Evolutionary conservation across 805 yeast genomes (phyloP), one percentile per base, ranked within the genome.

Genomic region (Lachancea sp.): DNA sequence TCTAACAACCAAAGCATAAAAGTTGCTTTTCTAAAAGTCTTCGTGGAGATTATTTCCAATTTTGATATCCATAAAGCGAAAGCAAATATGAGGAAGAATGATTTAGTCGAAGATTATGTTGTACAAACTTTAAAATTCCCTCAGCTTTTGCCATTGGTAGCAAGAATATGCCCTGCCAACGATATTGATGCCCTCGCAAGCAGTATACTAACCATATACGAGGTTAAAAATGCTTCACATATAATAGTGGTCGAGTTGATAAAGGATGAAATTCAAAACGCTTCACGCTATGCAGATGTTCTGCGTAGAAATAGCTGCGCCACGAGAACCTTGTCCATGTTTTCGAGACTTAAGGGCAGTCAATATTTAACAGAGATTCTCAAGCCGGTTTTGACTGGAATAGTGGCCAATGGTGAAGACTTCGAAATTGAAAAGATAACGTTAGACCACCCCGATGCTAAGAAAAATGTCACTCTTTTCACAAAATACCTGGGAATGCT

Each of bases 231-330:
- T 40, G 65, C 67, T 21, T 57, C 64, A 24, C 68, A 69, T 36
- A 60, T 68, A 9, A 59, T 83, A 18, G 77, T 85, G 29, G 59
- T 72, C 2, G 68, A 72, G 8, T 61, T 83, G 34, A 66, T 86
- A 15, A 66, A 65, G 20, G 76, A 75, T 43, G 95, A 86, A 55
- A 80, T 87, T 17, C 56, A 65, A 37, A 68, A 64, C 21, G 77
- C 84, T 0, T 61, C 74, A 1, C 73, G 81, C 44, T 74, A 83
- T 15, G 75, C 83, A 22, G 92, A 84, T 54, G 76, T 87, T 22
- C 69, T 87, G 50, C 71, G 96, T 52, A 72, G 92, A 40, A 87
- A 87, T 57, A 80, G 89, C 38, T 82, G 86, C 26, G 83, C 92
- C 23, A 86, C 95, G 0, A 73, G 88, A 50, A 69, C 86, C 38